A percentile compares a stretch with the other conserved stretches of the same genome.
phyloP scores from a whole-genome alignment of 2,329 filamentous ascomycete genomes.

The Hawksworthiomyces lignivorus region DNA sequence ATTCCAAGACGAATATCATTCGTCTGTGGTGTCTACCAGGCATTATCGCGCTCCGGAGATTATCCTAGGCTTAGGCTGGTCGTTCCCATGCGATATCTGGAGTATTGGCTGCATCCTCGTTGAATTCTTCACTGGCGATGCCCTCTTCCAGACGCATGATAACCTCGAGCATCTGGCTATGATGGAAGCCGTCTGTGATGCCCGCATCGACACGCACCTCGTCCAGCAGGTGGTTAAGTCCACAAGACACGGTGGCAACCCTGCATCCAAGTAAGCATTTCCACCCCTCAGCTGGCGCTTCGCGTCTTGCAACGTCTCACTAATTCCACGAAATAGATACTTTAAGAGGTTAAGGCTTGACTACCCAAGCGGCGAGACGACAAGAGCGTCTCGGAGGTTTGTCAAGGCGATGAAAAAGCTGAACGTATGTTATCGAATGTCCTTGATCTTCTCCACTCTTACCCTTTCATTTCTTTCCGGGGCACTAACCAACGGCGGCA shows the following conservation, averaged over 20 bases:
- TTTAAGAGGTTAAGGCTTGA: constrained; percentile 60
- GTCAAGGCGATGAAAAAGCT: constrained; percentile 66
- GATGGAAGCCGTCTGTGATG: constrained; percentile 62
- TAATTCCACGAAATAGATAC: constrained; percentile 46
- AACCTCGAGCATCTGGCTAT: constrained; percentile 68
- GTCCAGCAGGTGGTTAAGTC: constrained; percentile 51
- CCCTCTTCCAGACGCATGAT: constrained; percentile 64
- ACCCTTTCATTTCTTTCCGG: neutral
- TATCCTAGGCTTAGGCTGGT: constrained; percentile 63
- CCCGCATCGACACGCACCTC: constrained; percentile 50
- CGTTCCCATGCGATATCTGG: constrained; percentile 66
- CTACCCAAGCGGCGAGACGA: constrained; percentile 57
- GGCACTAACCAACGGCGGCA: constrained; percentile 38
- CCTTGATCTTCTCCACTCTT: neutral
- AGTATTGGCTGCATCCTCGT: constrained; percentile 67
- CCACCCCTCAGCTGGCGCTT: no score
- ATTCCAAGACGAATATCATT: constrained; percentile 67
- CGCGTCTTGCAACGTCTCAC: neutral
- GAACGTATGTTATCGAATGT: constrained; percentile 33
- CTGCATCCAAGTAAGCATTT: constrained; percentile 51
- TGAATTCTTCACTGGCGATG: constrained; percentile 65
- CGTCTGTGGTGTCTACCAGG: constrained; percentile 61
- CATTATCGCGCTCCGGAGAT: constrained; percentile 66
- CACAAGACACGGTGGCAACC: constrained; percentile 49
- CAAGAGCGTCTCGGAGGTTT: constrained; percentile 56